Base-by-base conservation (phyloP, 768 basidiomycete genomes). In the Termitomyces sp. region DNA sequence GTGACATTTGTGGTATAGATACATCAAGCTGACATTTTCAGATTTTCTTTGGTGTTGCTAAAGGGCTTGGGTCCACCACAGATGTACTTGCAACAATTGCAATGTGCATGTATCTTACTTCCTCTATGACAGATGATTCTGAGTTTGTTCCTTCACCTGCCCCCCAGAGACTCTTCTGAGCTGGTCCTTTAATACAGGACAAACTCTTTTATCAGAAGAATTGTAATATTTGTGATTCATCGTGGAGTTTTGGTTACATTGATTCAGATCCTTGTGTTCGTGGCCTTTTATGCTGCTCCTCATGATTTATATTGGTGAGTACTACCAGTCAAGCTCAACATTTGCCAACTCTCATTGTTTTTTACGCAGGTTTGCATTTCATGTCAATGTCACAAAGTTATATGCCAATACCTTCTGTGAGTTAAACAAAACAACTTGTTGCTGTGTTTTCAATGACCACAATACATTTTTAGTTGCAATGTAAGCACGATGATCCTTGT, bases 381-480 rank as follows among this genome's bases (percentile, higher is more conserved):
- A 81, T 57, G 69, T 79, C 58, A 79, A 79, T 57, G 75, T 79
- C 16, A 80, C 79, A 3, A 78, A 77, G 50, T 68, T 81, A 12
- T 81, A 80, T 61, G 79, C 76, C 30, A 79, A 78, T 61, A 79
- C 78, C 0, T 80, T 80, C 68, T 80, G 79, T 80, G 53, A 72
- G 79, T 73, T 12, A 6, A 4, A 12, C 2, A 16, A 48, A 20
- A 28, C 6, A 36, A 28, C 5, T 8, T 49, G 3, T 20, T 50
- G n/a, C 12, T 84, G 6, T 55, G 56, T n/a, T 26, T 30, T 26
- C 51, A 10, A 20, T 32, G 2, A 23, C 46, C 30, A 5, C 40
- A 50, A 46, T 4, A 28, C 4, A 38, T 33, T 84, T n/a, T 57
- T 55, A 74, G 73, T 73, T 56, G 72, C 72, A 28, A 74, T 74